Evolutionary conservation across 345 rosid genomes (phyloP).

Genomic region (Adansonia digitata): DNA sequence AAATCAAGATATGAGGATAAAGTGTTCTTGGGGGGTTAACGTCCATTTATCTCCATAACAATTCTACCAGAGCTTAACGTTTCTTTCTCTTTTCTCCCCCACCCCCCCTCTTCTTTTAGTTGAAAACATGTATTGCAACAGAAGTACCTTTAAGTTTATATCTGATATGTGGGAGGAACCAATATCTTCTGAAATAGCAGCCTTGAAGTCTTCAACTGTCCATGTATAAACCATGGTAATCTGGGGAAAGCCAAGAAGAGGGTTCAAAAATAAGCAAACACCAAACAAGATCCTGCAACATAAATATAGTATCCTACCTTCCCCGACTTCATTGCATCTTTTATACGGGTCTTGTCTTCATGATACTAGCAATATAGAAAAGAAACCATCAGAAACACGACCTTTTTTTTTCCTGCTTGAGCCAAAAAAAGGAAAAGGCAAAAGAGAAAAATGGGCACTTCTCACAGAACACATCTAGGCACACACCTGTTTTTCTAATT

Average conservation of each 20-base stretch:
- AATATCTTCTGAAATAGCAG: conserved; percentile 50
- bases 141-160: conserved; percentile 66
- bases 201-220: conserved; percentile 74
- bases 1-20: background rate
- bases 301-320: conserved; percentile 42
- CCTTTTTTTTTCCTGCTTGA: background rate
- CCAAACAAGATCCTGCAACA: background rate
- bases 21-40: background rate
- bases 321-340: conserved; percentile 71
- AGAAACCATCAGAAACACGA: background rate
- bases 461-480: background rate
- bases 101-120: background rate
- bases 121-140: background rate
- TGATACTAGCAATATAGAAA: conserved; percentile 53
- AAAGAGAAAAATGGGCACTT: background rate
- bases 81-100: background rate
- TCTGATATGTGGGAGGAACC: conserved; percentile 54
- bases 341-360: conserved; percentile 69
- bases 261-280: conserved; percentile 8
- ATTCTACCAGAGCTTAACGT: background rate
- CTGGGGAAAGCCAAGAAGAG: conserved; percentile 34
- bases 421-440: background rate
- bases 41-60: background rate
- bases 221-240: conserved; percentile 49
- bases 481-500: conserved; percentile 73